phyloP scores from a whole-genome alignment of 2,329 filamentous ascomycete species.

The Colletotrichum gigasporum region DNA sequence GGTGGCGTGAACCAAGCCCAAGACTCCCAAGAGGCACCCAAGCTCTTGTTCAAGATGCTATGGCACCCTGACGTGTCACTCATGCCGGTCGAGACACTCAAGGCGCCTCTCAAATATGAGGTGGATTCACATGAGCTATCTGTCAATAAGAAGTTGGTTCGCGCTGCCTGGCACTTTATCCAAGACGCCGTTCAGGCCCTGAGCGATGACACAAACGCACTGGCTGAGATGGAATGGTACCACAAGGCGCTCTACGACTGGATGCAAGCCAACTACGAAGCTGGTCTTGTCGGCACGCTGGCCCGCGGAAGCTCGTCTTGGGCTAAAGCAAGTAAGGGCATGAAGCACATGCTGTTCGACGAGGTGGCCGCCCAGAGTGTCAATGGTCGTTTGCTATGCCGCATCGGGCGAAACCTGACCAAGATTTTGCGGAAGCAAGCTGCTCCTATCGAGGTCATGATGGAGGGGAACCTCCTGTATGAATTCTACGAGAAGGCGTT shows the following conservation, averaged over 20 bases:
- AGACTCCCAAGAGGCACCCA: background rate
- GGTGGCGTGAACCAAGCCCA: background rate
- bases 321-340: conserved; percentile 10
- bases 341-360: conserved; percentile 26
- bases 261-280: conserved; percentile 13
- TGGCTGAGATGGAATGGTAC: conserved; percentile 9
- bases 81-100: background rate
- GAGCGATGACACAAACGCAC: background rate
- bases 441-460: conserved; percentile 24
- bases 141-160: conserved; percentile 8
- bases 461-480: conserved; percentile 21
- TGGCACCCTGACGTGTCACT: conserved; percentile 21
- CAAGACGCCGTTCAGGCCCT: conserved; percentile 7
- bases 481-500: conserved; percentile 24
- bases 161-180: conserved; percentile 14
- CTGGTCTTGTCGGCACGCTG: background rate
- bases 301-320: conserved; percentile 9
- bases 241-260: conserved; percentile 14
- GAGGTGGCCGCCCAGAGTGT: conserved; percentile 13
- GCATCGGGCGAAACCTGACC: conserved; percentile 6
- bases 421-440: conserved; percentile 10
- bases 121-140: background rate
- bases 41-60: conserved; percentile 17
- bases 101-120: background rate
- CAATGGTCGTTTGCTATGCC: conserved; percentile 1